phyloP scores from a whole-genome alignment of 2,329 filamentous ascomycete genomes.

The Sporothrix globosa region DNA sequence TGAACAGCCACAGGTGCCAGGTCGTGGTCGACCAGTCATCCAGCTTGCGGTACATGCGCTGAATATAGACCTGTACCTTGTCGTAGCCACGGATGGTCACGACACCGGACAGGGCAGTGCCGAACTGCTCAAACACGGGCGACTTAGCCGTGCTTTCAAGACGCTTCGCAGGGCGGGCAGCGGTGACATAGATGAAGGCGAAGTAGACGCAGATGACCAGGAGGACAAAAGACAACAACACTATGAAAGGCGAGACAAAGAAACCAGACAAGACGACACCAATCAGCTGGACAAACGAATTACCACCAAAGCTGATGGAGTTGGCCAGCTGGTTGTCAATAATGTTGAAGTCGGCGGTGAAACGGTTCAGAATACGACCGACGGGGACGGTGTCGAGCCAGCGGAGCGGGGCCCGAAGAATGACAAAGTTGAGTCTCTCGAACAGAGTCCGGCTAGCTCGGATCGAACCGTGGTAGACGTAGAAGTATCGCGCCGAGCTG shows the following conservation, averaged over 20 bases:
- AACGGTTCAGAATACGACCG: slow-evolving; percentile 75
- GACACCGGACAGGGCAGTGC: slow-evolving; percentile 71
- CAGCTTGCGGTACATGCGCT: slow-evolving; percentile 69
- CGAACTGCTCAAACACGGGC: slow-evolving; percentile 80
- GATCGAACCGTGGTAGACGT: slow-evolving; percentile 67
- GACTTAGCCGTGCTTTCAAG: slow-evolving; percentile 77
- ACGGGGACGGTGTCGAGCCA: slow-evolving; percentile 81
- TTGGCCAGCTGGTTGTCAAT: slow-evolving; percentile 70
- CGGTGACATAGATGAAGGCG: slow-evolving; percentile 66
- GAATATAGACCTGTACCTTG: slow-evolving; percentile 67
- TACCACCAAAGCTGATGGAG: slow-evolving; percentile 63
- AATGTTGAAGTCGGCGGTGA: slow-evolving; percentile 75
- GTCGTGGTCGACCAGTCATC: slow-evolving; percentile 69
- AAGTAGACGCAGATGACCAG: slow-evolving; percentile 61
- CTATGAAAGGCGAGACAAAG: slow-evolving; percentile 68
- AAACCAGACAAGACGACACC: slow-evolving; percentile 69
- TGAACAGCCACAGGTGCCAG: slow-evolving; percentile 72
- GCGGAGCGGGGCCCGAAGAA: slow-evolving; percentile 72
- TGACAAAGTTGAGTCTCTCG: slow-evolving; percentile 64
- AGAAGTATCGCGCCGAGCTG: slow-evolving; percentile 65
- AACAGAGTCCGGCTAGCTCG: slow-evolving; percentile 71
- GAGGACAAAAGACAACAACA: slow-evolving; percentile 63
- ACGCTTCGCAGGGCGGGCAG: slow-evolving; percentile 73
- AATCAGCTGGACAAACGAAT: slow-evolving; percentile 63
- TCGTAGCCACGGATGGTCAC: slow-evolving; percentile 76